Percentiles rank a stretch among this genome's conserved stretches.
Conservation (phyloP, 2,329 filamentous ascomycete genomes). For the Nemania serpens region DNA sequence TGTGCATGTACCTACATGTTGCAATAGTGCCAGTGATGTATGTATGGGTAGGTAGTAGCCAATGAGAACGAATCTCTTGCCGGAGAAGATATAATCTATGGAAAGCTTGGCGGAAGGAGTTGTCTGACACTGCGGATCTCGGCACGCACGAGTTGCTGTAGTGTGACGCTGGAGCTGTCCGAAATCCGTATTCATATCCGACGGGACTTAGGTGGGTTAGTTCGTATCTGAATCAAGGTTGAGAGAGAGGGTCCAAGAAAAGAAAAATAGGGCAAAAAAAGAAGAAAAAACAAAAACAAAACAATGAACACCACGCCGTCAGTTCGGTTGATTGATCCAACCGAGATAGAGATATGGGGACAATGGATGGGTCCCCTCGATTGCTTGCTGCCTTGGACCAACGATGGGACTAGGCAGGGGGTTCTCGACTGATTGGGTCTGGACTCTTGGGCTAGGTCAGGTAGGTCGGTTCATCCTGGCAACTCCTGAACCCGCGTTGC, state of each 20-base stretch:
- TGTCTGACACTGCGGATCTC: conserved; percentile 2
- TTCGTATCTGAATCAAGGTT: background rate
- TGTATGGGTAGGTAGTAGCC: too few relatives aligned
- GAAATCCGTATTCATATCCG: background rate
- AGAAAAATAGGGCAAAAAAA: background rate
- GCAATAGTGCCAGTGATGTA: too few relatives aligned
- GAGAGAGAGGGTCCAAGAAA: background rate
- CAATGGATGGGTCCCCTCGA: too few relatives aligned
- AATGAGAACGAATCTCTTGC: too few relatives aligned
- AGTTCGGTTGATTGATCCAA: background rate
- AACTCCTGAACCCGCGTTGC: conserved; percentile 17
- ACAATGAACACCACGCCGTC: background rate
- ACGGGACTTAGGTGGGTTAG: background rate
- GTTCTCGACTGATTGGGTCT: too few relatives aligned
- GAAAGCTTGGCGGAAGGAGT: conserved; percentile 4
- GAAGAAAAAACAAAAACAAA: background rate
- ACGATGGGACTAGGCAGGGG: too few relatives aligned
- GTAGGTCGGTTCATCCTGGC: background rate
- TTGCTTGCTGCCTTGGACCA: too few relatives aligned
- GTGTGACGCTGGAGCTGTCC: conserved; percentile 1
- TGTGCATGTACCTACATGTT: background rate
- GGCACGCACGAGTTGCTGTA: background rate
- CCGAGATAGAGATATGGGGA: too few relatives aligned
- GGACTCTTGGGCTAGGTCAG: background rate
- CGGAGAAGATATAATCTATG: too few relatives aligned